phyloP scores from a whole-genome alignment of 129 eudicot genomes.

The Flaveria bidentis region DNA sequence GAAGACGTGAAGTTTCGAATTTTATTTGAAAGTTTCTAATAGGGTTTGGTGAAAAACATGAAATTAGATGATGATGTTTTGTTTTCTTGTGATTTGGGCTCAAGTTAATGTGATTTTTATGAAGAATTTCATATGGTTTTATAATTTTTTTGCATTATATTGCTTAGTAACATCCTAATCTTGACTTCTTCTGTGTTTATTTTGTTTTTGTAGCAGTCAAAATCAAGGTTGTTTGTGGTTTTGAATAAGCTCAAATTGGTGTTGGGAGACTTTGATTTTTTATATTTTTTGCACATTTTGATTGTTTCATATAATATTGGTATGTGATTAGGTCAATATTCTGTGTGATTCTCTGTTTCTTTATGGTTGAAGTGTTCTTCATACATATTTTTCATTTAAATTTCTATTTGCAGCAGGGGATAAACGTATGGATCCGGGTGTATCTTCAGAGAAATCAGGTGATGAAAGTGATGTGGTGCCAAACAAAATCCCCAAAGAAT shows the following conservation, averaged over 20 bases:
- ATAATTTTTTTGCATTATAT: background rate
- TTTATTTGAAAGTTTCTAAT: slow-evolving; percentile 6
- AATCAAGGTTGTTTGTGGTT: slow-evolving; percentile 32
- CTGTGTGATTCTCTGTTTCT: slow-evolving; percentile 24
- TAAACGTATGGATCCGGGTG: slow-evolving; percentile 47
- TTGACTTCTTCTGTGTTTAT: slow-evolving; percentile 26
- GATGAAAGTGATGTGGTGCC: slow-evolving; percentile 54
- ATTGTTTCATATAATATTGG: slow-evolving; percentile 6
- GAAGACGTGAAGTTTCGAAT: slow-evolving; percentile 7
- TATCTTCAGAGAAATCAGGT: slow-evolving; percentile 51
- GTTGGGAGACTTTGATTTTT: slow-evolving; percentile 1
- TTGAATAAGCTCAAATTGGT: slow-evolving; percentile 3
- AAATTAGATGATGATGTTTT: background rate
- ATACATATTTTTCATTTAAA: slow-evolving; percentile 17
- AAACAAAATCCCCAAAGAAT: slow-evolving; percentile 44
- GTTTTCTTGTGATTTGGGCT: slow-evolving; percentile 21
- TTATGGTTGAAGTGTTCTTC: slow-evolving; percentile 25
- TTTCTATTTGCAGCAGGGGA: slow-evolving; percentile 55
- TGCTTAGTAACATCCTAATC: slow-evolving; percentile 22
- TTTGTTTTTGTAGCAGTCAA: slow-evolving; percentile 24
- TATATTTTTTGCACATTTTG: background rate
- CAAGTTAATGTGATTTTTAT: slow-evolving; percentile 19
- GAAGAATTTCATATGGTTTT: slow-evolving; percentile 27
- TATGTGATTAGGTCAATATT: slow-evolving; percentile 21
- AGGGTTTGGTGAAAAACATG: slow-evolving; percentile 22